Evolutionary conservation across 192 early-diverging fungal genomes (phyloP).

Genomic region (Phlyctochytrium bullatum): DNA sequence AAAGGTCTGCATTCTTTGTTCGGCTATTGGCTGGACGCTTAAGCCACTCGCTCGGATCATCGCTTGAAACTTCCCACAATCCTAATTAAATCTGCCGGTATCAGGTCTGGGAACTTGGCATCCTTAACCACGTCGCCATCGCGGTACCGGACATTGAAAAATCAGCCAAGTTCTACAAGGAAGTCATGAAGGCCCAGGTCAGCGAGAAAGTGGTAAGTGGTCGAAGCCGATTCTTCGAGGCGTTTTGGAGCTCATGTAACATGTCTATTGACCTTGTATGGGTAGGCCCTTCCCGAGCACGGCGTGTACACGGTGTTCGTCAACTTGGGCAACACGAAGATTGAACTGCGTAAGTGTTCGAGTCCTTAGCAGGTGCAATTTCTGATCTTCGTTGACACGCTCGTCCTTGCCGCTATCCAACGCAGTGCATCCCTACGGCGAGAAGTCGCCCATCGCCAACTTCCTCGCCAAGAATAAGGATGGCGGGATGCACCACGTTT

Average conservation of each 20-base stretch:
- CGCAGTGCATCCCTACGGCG: conserved; percentile 66
- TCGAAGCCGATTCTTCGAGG: not conserved
- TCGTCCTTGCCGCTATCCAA: too few species aligned
- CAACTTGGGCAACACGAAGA: conserved; percentile 82
- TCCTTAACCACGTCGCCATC: conserved; percentile 80
- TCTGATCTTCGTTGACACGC: too few species aligned
- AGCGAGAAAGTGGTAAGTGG: conserved; percentile 59
- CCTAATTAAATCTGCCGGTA: too few species aligned
- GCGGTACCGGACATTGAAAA: conserved; percentile 75
- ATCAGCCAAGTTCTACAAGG: conserved; percentile 65
- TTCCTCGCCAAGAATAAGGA: conserved; percentile 77
- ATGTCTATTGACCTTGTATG: too few species aligned
- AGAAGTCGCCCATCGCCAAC: conserved; percentile 71
- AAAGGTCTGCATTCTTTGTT: too few species aligned
- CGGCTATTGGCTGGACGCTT: too few species aligned
- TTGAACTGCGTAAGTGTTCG: conserved; percentile 58
- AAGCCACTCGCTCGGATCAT: too few species aligned
- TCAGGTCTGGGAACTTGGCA: conserved; percentile 72
- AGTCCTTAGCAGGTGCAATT: not conserved
- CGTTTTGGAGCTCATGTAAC: too few species aligned
- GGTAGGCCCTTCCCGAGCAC: conserved; percentile 75
- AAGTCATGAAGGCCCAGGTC: conserved; percentile 69
- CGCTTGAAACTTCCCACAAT: too few species aligned
- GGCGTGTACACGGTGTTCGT: conserved; percentile 87
- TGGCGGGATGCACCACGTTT: conserved; percentile 84